Base-by-base conservation (phyloP, 2,329 filamentous ascomycete genomes). In the Exophiala oligosperma region DNA sequence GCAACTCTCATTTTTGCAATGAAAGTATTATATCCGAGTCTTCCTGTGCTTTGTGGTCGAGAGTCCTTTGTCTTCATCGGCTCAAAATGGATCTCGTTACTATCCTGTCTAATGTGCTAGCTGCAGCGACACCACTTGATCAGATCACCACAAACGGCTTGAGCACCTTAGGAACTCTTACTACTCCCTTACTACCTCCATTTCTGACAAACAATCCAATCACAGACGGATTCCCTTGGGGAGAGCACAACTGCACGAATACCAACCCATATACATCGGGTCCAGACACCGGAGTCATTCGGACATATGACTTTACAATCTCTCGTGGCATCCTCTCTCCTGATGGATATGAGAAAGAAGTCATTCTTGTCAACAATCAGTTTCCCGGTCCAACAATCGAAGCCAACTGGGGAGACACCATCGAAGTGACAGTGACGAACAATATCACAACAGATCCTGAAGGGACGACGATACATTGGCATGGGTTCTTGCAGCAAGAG, bases 331-430 rank as follows among this genome's bases (percentile, higher is more conserved):
- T 29, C 12, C 32, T 62, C 9, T 49, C 57, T 40, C 60, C 60
- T 3, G 58, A 60, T 46, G 62, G 60, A 11, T 54, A 57, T 41
- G 46, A 52, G 46, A 48, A 46, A 21, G 17, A 37, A 14, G 21
- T 53, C 2, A 26, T 62, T 9, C 26, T 58, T 6, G 43, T 89
- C 67, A 88, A 89, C 68, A 82, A 81, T 4, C 79, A 83, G 41
- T 87, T 83, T 60, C 88, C 88, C 1, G 88, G 86, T 0, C 88
- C 88, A 1, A 76, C 79, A 9, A 83, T 69, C 28, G 57, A 66
- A 40, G 64, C 64, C n/a, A 58, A 64, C 38, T 64, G 69, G 60
- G 66, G 64, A 41, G 66, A 69, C 49, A 58, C 61, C 28, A 64
- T 70, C 41, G 55, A 66, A 49, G 65, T 74, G 32, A 68, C 61